Evolutionary conservation across 1,284 basidiomycete species (phyloP).

Genomic region (Austroboletus novae-zelandiae): DNA sequence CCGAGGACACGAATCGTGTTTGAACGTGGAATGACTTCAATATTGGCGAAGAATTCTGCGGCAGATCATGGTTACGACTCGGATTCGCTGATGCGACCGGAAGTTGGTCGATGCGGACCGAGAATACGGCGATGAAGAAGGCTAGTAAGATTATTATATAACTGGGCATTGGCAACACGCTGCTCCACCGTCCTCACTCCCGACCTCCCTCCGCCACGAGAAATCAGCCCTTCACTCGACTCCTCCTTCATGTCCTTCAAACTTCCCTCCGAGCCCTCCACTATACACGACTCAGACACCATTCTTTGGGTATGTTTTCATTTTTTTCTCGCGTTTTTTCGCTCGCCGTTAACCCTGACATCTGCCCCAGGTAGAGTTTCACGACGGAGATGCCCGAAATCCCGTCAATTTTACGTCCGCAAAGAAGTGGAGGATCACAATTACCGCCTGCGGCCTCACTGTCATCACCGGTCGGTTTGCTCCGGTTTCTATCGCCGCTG

Average conservation of each 20-base stretch:
- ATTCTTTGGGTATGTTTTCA: conserved; percentile 13
- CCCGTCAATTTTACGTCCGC: conserved; percentile 47
- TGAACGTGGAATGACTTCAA: neutral
- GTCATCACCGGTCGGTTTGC: conserved; percentile 28
- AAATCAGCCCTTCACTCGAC: conserved; percentile 2
- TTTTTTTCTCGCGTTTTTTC: too few relatives aligned
- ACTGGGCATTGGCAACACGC: neutral
- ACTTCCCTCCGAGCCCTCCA: conserved; percentile 16
- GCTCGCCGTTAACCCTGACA: conserved; percentile 6
- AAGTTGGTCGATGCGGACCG: neutral
- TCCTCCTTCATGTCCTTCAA: conserved; percentile 14
- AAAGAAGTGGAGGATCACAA: conserved; percentile 44
- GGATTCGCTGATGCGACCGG: conserved; percentile 17
- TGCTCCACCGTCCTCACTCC: conserved; percentile 10
- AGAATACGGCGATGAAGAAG: conserved; percentile 8
- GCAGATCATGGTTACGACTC: conserved; percentile 6
- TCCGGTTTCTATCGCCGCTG: neutral
- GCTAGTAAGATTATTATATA: neutral
- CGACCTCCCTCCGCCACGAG: conserved; percentile 4
- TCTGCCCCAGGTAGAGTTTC: conserved; percentile 50
- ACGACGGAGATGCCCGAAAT: conserved; percentile 45
- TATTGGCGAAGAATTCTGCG: conserved; percentile 9
- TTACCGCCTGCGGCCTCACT: conserved; percentile 31
- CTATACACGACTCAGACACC: conserved; percentile 13
- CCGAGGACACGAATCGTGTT: neutral